Percentiles rank a stretch among this genome's conserved stretches.
These are phyloP conservation scores for Termitomyces sp. DNA, from an alignment of 768 basidiomycete genomes.

Conservation along the genomic window DNA sequence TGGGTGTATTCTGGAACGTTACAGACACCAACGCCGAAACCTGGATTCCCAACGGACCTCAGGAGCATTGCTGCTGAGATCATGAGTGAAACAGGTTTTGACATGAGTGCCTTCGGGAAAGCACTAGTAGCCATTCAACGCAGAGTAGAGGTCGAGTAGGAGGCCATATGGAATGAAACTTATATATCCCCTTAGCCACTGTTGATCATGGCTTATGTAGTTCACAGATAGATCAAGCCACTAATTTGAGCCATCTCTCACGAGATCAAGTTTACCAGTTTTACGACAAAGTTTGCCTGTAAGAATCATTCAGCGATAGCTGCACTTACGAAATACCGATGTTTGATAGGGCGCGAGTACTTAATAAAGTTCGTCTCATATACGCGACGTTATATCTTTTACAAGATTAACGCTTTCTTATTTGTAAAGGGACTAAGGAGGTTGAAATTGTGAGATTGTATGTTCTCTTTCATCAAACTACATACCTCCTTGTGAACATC, in stretches of 20 bases:
- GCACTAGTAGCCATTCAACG: conserved; percentile 9
- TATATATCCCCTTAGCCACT: background rate
- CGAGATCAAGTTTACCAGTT: background rate
- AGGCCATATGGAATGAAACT: background rate
- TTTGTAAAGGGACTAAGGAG: background rate
- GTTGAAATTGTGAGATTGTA: background rate
- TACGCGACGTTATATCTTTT: background rate
- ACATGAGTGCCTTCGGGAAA: conserved; percentile 11
- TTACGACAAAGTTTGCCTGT: background rate
- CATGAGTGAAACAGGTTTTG: conserved; percentile 14
- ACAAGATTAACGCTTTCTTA: background rate
- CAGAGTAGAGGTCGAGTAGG: background rate
- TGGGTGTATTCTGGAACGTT: conserved; percentile 23
- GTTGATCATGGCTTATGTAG: background rate
- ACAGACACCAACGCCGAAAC: background rate
- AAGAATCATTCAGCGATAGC: too few species aligned
- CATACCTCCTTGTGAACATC: background rate
- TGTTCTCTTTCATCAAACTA: background rate
- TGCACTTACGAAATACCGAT: too few species aligned
- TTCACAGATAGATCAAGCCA: background rate
- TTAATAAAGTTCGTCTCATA: background rate
- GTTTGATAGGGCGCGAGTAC: too few species aligned
- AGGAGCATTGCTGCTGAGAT: conserved; percentile 6
- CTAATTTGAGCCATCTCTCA: background rate
- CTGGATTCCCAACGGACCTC: background rate